A percentile compares a stretch with the other conserved stretches of the same genome.
phyloP scores from a whole-genome alignment of 495 filamentous ascomycete genomes.

The Thermochaetoides thermophila region DNA sequence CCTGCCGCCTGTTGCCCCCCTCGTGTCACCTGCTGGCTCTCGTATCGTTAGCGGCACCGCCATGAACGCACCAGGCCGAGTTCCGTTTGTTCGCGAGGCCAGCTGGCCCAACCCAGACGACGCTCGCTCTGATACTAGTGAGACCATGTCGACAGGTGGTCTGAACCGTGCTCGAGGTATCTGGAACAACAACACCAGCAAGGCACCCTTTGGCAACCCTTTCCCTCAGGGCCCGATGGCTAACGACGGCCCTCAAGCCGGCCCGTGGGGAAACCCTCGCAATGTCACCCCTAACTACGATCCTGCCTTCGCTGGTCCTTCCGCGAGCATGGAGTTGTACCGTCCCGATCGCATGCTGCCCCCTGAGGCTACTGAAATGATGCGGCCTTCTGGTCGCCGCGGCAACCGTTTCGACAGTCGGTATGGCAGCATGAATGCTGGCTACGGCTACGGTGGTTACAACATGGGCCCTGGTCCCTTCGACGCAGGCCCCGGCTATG shows the following conservation, averaged over 20 bases:
- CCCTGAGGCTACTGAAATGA: slow-evolving; percentile 33
- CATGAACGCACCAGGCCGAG: slow-evolving; percentile 37
- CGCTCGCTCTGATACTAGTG: slow-evolving; percentile 47
- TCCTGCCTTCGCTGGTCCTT: slow-evolving; percentile 16
- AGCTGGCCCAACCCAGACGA: slow-evolving; percentile 54
- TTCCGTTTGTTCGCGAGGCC: slow-evolving; percentile 38
- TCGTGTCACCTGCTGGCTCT: slow-evolving; percentile 10
- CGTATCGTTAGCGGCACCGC: slow-evolving; percentile 20
- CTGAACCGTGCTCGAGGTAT: slow-evolving; percentile 48
- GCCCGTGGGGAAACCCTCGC: slow-evolving; percentile 26
- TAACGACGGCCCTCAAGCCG: slow-evolving; percentile 19
- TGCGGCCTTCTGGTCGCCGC: slow-evolving; percentile 22
- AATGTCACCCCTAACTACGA: slow-evolving; percentile 14
- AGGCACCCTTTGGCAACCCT: slow-evolving; percentile 16
- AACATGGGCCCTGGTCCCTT: slow-evolving; percentile 19
- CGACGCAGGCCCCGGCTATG: slow-evolving; percentile 18
- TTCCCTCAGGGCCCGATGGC: slow-evolving; percentile 23
- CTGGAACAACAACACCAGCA: slow-evolving; percentile 35
- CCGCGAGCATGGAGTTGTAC: slow-evolving; percentile 23
- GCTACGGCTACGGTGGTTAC: slow-evolving; percentile 15
- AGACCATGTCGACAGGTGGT: slow-evolving; percentile 42
- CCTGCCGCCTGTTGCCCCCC: slow-evolving; percentile 3
- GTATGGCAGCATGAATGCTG: slow-evolving; percentile 15
- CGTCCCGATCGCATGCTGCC: slow-evolving; percentile 30
- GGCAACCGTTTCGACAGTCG: slow-evolving; percentile 32